Conservation (phyloP, 2,329 filamentous ascomycete species). For the Fusarium sp. region DNA sequence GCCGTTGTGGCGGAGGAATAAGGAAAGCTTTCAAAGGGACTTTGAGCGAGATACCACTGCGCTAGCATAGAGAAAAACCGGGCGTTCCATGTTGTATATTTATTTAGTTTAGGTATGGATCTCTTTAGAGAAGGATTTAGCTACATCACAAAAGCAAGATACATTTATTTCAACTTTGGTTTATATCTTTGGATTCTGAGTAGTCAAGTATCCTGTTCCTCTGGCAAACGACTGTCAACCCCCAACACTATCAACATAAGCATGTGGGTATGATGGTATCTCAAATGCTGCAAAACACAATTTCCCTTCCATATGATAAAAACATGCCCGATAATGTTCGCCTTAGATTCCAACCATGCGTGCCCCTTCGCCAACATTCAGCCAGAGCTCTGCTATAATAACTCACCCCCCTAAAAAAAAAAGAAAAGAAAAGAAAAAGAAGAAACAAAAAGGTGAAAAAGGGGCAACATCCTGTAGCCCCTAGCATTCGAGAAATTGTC, state of each 20-base stretch:
- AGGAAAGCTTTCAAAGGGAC: constrained; percentile 4
- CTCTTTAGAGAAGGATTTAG: constrained; percentile 24
- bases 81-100: constrained; percentile 38
- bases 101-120: constrained; percentile 19
- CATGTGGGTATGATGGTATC: constrained; percentile 39
- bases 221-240: constrained; percentile 24
- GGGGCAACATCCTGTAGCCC: not conserved
- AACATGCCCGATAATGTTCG: constrained; percentile 18
- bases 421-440: not conserved
- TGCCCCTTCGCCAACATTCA: constrained; percentile 21
- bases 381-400: not conserved
- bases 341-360: constrained; percentile 16
- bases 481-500: not conserved
- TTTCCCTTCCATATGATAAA: constrained; percentile 19
- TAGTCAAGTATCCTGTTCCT: constrained; percentile 9
- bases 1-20: constrained; percentile 38
- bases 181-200: not conserved
- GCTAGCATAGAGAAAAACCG: constrained; percentile 28
- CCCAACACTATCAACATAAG: constrained; percentile 11
- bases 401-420: not conserved
- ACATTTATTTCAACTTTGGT: constrained; percentile 7
- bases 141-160: constrained; percentile 17
- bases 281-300: constrained; percentile 34
- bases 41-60: constrained; percentile 35
- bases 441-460: not conserved